A percentile compares a stretch with the other conserved stretches of the same genome.
Conservation (phyloP, 2,329 filamentous ascomycete species). For the Cadophora sp. region DNA sequence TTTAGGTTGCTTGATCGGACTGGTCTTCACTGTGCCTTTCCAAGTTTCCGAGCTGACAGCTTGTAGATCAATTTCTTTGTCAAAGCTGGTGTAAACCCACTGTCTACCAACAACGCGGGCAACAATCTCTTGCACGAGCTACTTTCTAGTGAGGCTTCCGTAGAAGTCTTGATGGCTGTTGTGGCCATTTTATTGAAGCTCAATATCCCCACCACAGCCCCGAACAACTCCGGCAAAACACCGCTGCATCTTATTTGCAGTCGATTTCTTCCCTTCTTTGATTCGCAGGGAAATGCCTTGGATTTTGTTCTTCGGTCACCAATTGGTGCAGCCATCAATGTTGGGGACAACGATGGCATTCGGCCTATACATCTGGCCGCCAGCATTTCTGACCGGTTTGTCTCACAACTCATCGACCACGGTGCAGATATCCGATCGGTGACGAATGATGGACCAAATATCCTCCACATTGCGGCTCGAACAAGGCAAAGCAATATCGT, state of each 20-base stretch:
- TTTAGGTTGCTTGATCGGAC: too few relatives aligned
- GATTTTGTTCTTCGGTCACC: conserved; percentile 17
- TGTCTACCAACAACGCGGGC: conserved; percentile 17
- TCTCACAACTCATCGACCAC: conserved; percentile 35
- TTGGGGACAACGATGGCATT: conserved; percentile 37
- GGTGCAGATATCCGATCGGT: conserved; percentile 46
- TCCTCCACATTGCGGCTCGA: conserved; percentile 51
- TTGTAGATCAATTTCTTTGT: conserved; percentile 23
- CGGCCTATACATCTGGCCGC: conserved; percentile 31
- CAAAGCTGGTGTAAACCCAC: conserved; percentile 23
- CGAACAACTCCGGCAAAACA: conserved; percentile 24
- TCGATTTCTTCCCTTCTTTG: background rate
- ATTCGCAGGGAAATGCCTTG: background rate
- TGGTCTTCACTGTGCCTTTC: too few relatives aligned
- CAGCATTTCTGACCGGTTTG: conserved; percentile 22
- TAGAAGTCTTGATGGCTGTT: background rate
- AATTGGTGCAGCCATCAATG: conserved; percentile 22
- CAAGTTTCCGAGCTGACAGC: background rate
- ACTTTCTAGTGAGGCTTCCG: background rate
- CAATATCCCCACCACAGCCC: conserved; percentile 18
- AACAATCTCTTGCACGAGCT: conserved; percentile 20
- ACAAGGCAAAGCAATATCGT: conserved; percentile 46
- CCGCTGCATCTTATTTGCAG: conserved; percentile 21
- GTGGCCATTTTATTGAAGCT: conserved; percentile 1
- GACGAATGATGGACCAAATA: conserved; percentile 47